These are phyloP conservation scores for Colletotrichum sp. DNA, from an alignment of 2,329 filamentous ascomycete genomes.

Conservation along the genomic window DNA sequence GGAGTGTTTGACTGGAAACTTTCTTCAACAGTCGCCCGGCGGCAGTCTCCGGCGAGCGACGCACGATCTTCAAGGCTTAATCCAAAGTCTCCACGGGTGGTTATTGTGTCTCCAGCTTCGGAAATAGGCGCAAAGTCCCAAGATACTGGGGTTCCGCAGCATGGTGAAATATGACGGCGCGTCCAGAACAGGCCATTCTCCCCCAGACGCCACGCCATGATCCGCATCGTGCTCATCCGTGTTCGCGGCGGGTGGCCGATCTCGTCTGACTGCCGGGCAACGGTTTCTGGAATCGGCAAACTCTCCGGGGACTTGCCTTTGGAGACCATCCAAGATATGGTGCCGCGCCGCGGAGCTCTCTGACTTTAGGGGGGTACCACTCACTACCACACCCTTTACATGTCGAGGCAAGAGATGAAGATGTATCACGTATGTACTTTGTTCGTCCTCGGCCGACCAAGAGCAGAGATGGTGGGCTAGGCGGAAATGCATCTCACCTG, in stretches of 20 bases:
- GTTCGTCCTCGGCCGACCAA: not conserved
- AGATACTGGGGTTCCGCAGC: not conserved
- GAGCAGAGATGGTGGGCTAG: not conserved
- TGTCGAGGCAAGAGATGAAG: not conserved
- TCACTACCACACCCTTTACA: not conserved
- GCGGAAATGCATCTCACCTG: not conserved
- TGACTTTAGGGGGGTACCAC: not conserved
- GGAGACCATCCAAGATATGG: not conserved
- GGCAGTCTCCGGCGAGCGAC: not conserved
- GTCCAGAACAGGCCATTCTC: conserved; percentile 14
- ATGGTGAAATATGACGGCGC: conserved; percentile 2
- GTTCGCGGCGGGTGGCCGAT: conserved; percentile 2
- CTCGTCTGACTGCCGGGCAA: conserved; percentile 10
- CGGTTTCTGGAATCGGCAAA: conserved; percentile 5
- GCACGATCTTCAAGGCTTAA: not conserved
- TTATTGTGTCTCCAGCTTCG: not conserved
- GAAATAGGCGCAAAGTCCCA: not conserved
- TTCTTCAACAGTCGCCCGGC: not conserved
- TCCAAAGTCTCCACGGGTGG: not conserved
- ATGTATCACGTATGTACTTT: not conserved
- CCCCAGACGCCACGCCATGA: conserved; percentile 5
- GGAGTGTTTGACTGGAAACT: not conserved
- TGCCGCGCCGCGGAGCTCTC: not conserved
- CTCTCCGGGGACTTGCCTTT: not conserved
- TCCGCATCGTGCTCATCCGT: not conserved